Conservation (phyloP, 306 rosid genomes). For the Vigna hirtella region DNA sequence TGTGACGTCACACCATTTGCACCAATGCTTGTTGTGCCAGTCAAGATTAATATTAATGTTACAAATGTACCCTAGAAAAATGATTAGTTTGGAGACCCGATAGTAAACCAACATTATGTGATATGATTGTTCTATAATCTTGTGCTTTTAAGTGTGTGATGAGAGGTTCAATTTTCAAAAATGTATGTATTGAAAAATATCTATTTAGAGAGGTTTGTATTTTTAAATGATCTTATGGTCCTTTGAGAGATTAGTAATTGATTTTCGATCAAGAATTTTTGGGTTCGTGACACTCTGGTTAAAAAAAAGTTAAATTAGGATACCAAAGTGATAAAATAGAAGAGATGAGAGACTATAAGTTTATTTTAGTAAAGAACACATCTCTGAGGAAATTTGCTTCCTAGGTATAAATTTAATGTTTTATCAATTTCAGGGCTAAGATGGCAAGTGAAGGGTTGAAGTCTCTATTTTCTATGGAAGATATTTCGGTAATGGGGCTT, state of each 20-base stretch:
- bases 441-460: slow-evolving; percentile 78
- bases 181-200: background rate
- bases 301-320: background rate
- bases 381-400: background rate
- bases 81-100: background rate
- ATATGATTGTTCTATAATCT: background rate
- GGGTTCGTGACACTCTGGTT: background rate
- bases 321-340: background rate
- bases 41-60: too few relatives aligned
- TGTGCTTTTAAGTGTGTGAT: background rate
- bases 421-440: slow-evolving; percentile 63
- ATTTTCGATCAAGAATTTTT: background rate
- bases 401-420: background rate
- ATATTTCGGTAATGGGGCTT: slow-evolving; percentile 90
- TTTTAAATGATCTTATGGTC: background rate
- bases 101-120: background rate
- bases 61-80: background rate
- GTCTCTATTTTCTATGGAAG: slow-evolving; percentile 80
- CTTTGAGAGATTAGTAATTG: background rate
- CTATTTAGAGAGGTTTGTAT: background rate
- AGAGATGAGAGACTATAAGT: background rate
- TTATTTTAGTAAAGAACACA: background rate
- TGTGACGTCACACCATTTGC: too few relatives aligned
- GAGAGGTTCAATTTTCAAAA: background rate
- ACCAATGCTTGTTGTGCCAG: background rate